Percentiles rank a stretch among this genome's conserved stretches.
These are phyloP conservation scores for Lichenothelia convexa DNA, from an alignment of 495 filamentous ascomycete species.

Conservation along the genomic window DNA sequence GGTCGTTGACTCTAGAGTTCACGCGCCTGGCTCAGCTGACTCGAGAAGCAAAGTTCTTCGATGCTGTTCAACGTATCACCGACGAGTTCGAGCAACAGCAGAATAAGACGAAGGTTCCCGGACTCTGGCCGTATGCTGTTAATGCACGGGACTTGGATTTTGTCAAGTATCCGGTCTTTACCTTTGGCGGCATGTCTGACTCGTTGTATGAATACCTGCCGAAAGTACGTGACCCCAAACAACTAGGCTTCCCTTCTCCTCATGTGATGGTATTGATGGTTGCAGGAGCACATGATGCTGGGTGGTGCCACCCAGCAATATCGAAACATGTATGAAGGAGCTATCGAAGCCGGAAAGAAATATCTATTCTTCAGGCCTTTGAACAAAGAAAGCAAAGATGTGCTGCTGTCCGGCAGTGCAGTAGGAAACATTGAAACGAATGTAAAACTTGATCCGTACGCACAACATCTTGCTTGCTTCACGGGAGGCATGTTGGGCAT, in stretches of 20 bases:
- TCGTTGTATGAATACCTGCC: constrained; percentile 24
- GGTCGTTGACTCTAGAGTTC: constrained; percentile 24
- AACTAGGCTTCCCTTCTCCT: constrained; percentile 1
- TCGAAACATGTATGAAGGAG: constrained; percentile 23
- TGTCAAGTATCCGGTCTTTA: constrained; percentile 11
- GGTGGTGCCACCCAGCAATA: constrained; percentile 23
- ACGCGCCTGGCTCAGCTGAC: constrained; percentile 21
- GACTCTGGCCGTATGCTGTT: constrained; percentile 20
- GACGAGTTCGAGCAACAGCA: constrained; percentile 17
- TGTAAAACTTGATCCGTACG: constrained; percentile 19
- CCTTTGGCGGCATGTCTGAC: constrained; percentile 22
- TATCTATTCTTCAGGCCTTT: constrained; percentile 31
- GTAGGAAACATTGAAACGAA: constrained; percentile 6
- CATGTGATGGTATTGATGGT: background rate
- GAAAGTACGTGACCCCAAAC: constrained; percentile 31
- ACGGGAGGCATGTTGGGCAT: constrained; percentile 15
- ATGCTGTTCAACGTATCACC: constrained; percentile 20
- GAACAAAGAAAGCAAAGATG: constrained; percentile 19
- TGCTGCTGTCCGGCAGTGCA: constrained; percentile 23
- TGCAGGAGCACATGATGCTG: constrained; percentile 14
- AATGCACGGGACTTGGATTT: constrained; percentile 11
- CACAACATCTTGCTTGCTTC: constrained; percentile 22
- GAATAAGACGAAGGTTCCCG: constrained; percentile 18
- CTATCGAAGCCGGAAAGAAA: constrained; percentile 17
- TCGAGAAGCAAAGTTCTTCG: constrained; percentile 20